These are phyloP conservation scores for Kregervanrija fluxuum DNA, from an alignment of 805 yeast species.

Conservation along the genomic window DNA sequence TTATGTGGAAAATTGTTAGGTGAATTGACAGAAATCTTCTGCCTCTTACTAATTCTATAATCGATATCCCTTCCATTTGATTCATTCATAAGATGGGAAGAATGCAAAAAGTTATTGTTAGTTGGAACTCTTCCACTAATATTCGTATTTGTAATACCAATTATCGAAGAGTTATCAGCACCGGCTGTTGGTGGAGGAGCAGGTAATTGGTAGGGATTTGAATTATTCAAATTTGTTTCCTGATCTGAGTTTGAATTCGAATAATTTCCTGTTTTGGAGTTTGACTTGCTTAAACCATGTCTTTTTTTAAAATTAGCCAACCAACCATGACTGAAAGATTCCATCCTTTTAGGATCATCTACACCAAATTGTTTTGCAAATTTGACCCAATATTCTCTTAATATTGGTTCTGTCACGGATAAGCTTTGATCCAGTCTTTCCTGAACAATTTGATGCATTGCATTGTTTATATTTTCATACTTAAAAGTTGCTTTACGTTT, in stretches of 20 bases:
- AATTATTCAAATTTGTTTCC: neutral
- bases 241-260: neutral
- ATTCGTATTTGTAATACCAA: no score
- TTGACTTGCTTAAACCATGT: slow-evolving; percentile 28
- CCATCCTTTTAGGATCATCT: slow-evolving; percentile 50
- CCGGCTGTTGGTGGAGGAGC: no score
- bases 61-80: no score
- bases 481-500: slow-evolving; percentile 44
- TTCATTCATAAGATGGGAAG: no score
- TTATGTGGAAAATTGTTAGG: no score
- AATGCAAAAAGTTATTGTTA: no score
- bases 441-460: slow-evolving; percentile 49
- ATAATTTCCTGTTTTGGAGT: neutral
- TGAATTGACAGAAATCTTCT: no score
- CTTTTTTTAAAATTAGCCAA: slow-evolving; percentile 52
- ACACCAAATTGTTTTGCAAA: slow-evolving; percentile 52
- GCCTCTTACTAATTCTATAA: no score
- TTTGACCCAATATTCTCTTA: slow-evolving; percentile 49
- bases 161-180: no score
- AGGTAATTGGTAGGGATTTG: neutral
- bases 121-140: no score
- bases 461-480: slow-evolving; percentile 50
- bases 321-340: slow-evolving; percentile 58
- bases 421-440: slow-evolving; percentile 35
- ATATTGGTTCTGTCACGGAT: slow-evolving; percentile 46